Percentiles rank a stretch among this genome's conserved stretches.
These are phyloP conservation scores for Parascedosporium putredinis DNA, from an alignment of 2,329 filamentous ascomycete species.

Conservation along the genomic window DNA sequence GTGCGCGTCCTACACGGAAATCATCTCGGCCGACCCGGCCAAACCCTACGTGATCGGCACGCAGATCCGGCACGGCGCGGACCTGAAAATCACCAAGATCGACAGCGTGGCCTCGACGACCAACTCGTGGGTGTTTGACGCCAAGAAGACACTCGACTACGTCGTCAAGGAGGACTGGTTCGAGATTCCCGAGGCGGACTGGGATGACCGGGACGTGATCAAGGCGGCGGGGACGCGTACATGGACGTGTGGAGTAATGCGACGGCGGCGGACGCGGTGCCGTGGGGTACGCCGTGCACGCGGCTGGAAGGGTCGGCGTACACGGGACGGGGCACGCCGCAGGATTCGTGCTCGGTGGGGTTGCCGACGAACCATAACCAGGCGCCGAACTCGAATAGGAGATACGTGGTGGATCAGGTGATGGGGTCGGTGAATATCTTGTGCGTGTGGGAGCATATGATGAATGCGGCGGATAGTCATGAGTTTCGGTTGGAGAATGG, in stretches of 20 bases:
- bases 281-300: conserved; percentile 26
- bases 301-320: conserved; percentile 26
- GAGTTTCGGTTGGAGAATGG: conserved; percentile 12
- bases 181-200: conserved; percentile 20
- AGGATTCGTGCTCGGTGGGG: conserved; percentile 17
- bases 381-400: conserved; percentile 13
- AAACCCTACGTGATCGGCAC: conserved; percentile 28
- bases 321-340: conserved; percentile 17
- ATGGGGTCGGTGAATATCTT: conserved; percentile 15
- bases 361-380: conserved; percentile 15
- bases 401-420: conserved; percentile 18
- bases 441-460: conserved; percentile 7
- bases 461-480: conserved; percentile 12
- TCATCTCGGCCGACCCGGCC: conserved; percentile 20
- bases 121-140: conserved; percentile 28
- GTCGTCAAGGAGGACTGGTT: conserved; percentile 22
- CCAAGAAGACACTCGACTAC: conserved; percentile 23
- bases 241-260: conserved; percentile 24
- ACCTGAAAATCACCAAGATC: conserved; percentile 15
- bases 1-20: conserved; percentile 26
- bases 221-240: conserved; percentile 26
- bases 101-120: conserved; percentile 23
- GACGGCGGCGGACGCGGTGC: conserved; percentile 23
- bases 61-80: conserved; percentile 19
- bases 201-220: conserved; percentile 22